Conservation (phyloP, 2,329 filamentous ascomycete genomes). For the Diaporthe citriasiana region DNA sequence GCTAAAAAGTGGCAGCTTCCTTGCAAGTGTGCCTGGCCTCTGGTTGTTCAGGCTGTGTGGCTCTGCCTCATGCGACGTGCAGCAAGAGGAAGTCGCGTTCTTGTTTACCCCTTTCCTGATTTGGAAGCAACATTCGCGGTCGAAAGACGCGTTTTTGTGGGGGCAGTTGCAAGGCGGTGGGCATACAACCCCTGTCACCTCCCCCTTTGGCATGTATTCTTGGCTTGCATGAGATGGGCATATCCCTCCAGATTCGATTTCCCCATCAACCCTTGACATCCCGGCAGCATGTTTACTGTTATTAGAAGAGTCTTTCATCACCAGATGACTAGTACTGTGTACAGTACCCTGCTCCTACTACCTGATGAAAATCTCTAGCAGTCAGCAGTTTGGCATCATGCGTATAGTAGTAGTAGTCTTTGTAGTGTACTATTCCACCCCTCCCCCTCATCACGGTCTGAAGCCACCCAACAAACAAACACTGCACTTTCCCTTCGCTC, state of each 20-base stretch:
- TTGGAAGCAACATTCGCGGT: constrained; percentile 38
- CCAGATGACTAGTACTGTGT: neutral
- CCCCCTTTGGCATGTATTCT: constrained; percentile 28
- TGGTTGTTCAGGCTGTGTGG: neutral
- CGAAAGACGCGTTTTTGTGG: constrained; percentile 40
- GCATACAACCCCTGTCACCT: constrained; percentile 22
- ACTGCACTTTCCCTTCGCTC: neutral
- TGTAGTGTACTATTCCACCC: neutral
- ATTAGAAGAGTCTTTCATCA: constrained; percentile 1
- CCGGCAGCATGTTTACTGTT: constrained; percentile 11
- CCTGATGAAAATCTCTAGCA: neutral
- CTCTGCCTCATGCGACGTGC: neutral
- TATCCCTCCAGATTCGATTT: constrained; percentile 32
- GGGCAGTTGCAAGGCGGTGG: constrained; percentile 16
- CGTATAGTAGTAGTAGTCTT: neutral
- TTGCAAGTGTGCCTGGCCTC: constrained; percentile 24
- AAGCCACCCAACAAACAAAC: neutral
- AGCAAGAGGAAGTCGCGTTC: constrained; percentile 39
- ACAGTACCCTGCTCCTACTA: neutral
- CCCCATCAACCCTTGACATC: constrained; percentile 23
- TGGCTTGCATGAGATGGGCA: constrained; percentile 28
- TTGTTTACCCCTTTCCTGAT: constrained; percentile 44
- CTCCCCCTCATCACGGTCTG: neutral
- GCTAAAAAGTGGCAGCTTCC: constrained; percentile 39
- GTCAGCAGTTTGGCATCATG: neutral